These are phyloP conservation scores for Ophiocordyceps camponoti-floridani DNA, from an alignment of 2,329 filamentous ascomycete species.

Conservation along the genomic window DNA sequence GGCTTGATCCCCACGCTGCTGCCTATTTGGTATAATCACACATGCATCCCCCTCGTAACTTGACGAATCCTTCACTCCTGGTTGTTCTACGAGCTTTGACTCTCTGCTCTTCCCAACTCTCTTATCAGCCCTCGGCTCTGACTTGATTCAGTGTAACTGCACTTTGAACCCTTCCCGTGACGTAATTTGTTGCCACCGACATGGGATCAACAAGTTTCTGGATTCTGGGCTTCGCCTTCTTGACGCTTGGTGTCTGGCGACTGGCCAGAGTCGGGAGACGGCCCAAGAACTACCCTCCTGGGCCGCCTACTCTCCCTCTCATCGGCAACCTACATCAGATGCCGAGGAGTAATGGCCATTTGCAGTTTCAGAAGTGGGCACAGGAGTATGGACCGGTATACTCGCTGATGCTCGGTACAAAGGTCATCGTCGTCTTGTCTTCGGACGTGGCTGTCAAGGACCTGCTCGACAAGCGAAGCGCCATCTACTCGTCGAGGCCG, in stretches of 20 bases:
- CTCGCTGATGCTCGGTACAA: conserved; percentile 29
- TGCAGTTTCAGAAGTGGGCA: conserved; percentile 34
- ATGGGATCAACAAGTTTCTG: not conserved
- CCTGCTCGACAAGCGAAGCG: conserved; percentile 28
- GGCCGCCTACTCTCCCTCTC: conserved; percentile 30
- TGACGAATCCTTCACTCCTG: not conserved
- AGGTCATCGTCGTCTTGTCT: conserved; percentile 26
- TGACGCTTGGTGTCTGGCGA: not conserved
- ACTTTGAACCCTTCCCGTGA: not conserved
- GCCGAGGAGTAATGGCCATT: conserved; percentile 19
- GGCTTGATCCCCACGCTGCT: too few relatives aligned
- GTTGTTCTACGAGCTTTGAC: not conserved
- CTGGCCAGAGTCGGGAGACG: not conserved
- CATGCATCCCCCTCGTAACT: not conserved
- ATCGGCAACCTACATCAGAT: conserved; percentile 34
- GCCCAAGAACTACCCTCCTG: conserved; percentile 17
- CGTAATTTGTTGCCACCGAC: not conserved
- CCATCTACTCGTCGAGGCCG: conserved; percentile 27
- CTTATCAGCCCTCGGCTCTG: too few relatives aligned
- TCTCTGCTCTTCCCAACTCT: not conserved
- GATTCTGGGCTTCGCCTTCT: not conserved
- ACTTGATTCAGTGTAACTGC: too few relatives aligned
- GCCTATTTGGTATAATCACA: not conserved
- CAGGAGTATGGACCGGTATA: conserved; percentile 31
- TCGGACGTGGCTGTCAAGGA: conserved; percentile 28